These are phyloP conservation scores for Cryptococcus maquisensis DNA, from an alignment of 1,284 basidiomycete genomes.

Conservation along the genomic window DNA sequence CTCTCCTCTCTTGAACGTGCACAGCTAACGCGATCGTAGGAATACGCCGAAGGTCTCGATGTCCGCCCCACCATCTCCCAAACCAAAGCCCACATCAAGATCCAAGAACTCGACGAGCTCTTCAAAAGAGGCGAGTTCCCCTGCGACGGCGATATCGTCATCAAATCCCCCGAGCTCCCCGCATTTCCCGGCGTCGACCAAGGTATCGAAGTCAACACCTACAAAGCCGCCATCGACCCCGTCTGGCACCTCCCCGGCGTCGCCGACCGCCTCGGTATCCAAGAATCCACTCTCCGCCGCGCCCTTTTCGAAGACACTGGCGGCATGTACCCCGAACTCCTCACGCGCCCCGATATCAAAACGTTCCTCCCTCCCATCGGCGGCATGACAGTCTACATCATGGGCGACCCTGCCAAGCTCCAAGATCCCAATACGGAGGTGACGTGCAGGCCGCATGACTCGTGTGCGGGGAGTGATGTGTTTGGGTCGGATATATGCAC, in stretches of 20 bases:
- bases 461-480: conserved; percentile 61
- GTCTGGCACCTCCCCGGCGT: conserved; percentile 96
- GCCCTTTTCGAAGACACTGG: conserved; percentile 88
- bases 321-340: conserved; percentile 93
- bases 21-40: conserved; percentile 30
- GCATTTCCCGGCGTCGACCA: conserved; percentile 57
- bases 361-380: conserved; percentile 94
- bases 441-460: conserved; percentile 88
- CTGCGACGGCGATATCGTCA: conserved; percentile 79
- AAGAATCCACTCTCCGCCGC: conserved; percentile 76
- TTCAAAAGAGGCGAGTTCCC: conserved; percentile 64
- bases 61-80: conserved; percentile 86
- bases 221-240: conserved; percentile 72
- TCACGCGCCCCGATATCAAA: conserved; percentile 89
- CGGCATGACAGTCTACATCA: conserved; percentile 87
- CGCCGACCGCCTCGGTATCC: conserved; percentile 79
- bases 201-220: conserved; percentile 73
- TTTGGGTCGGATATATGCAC: conserved; percentile 88
- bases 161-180: conserved; percentile 51
- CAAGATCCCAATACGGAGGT: conserved; percentile 76
- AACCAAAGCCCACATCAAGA: conserved; percentile 60
- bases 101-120: conserved; percentile 78
- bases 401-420: conserved; percentile 75
- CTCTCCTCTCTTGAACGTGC: not conserved
- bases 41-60: conserved; percentile 68